Evolutionary conservation across 768 basidiomycete genomes (phyloP), one percentile per base, ranked within the genome.

Genomic region (Favolaschia claudopus): DNA sequence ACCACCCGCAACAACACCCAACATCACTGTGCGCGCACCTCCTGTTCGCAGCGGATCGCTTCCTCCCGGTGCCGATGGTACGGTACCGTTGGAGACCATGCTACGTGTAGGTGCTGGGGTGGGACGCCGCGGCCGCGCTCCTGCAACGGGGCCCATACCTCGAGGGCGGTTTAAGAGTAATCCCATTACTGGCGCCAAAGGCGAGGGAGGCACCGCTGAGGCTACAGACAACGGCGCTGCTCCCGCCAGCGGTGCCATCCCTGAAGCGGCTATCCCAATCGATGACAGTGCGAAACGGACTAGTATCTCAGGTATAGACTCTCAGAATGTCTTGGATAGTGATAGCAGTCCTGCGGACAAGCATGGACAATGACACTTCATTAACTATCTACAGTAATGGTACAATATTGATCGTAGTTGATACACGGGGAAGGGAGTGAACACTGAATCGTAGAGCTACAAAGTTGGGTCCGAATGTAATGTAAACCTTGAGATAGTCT

Each of bases 111-210:
- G 62, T n/a, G 47, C 56, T 36, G 55, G 60, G 7, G 22, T 39
- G 14, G 53, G 53, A n/a, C 57, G 62, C 36, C 62, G 56, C 12
- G 52, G 62, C 6, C 56, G 56, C 14, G 47, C 20, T 5, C 49
- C 53, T 25, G 24, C 53, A 32, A 9, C 53, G 13, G 43, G 32
- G 3, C 20, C 33, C 10, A 43, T 27, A 10, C 22, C 58, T n/a
- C 54, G 63, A 2, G 63, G 63, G 7, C 29, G 40, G 19, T 64
- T 64, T 46, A 64, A 64, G 34, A 64, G 63, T 22, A 54, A 34
- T 13, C 58, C 48, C 4, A 55, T 56, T 12, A 44, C 22, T 7
- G 60, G 31, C 17, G 20, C 28, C 9, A 55, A 36, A 28, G 52
- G 39, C 25, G 45, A 54, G 24, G 52, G 13, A 6, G 17, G 33